Conservation (phyloP, 2,329 filamentous ascomycete genomes). For the Fusarium sambucinum region DNA sequence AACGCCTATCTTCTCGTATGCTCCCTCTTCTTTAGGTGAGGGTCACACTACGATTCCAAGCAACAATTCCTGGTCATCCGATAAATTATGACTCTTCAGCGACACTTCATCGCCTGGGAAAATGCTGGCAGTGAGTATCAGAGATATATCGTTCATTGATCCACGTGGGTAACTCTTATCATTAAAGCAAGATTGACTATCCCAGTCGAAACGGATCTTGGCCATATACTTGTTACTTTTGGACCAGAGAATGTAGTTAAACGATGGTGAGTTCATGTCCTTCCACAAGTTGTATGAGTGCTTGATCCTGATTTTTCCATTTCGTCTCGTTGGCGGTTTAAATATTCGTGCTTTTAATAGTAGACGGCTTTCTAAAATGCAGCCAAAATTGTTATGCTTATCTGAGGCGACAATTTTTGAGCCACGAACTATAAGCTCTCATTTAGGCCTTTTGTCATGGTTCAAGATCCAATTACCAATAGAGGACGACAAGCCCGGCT, state of each 20-base stretch:
- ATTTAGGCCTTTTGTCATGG: accelerated
- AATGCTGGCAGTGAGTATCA: neutral
- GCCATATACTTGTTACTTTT: neutral
- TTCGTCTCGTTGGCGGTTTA: accelerated
- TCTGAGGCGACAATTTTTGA: accelerated
- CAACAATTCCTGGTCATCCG: neutral
- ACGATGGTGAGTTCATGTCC: accelerated
- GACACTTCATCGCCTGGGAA: neutral
- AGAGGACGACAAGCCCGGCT: neutral
- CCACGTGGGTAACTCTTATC: neutral
- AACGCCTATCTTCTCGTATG: neutral
- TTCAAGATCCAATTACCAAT: accelerated
- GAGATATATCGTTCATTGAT: accelerated
- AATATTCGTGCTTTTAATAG: neutral
- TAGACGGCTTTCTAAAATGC: neutral
- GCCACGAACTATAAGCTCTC: accelerated
- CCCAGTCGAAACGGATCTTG: neutral
- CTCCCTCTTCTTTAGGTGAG: neutral
- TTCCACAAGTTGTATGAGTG: neutral
- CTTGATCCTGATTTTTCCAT: neutral
- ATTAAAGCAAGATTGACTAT: accelerated
- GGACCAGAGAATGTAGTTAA: neutral
- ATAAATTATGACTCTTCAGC: neutral
- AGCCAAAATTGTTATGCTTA: neutral
- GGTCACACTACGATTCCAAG: neutral